Percentiles rank a stretch among this genome's conserved stretches.
Conservation (phyloP, 2,329 filamentous ascomycete genomes). For the Exophiala phaeomuriformis region DNA sequence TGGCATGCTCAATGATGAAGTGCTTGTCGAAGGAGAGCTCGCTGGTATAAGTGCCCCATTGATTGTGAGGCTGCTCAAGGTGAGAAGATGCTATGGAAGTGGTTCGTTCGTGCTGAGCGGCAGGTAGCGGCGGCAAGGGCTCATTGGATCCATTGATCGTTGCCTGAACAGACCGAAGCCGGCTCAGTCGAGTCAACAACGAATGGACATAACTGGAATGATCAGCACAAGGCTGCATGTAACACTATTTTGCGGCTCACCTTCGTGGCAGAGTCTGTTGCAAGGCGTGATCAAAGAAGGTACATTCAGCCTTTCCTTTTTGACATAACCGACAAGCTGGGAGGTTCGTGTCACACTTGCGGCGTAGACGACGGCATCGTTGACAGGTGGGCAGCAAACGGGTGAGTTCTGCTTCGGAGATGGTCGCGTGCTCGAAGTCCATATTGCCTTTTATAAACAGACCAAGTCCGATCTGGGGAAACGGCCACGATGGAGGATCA, state of each 20-base stretch:
- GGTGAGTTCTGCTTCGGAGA: conserved; percentile 28
- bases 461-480: conserved; percentile 20
- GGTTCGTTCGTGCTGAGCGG: conserved; percentile 16
- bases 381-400: conserved; percentile 27
- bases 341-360: conserved; percentile 29
- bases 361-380: conserved; percentile 27
- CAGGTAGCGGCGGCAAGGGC: conserved; percentile 5
- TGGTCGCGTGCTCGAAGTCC: conserved; percentile 24
- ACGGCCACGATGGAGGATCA: conserved; percentile 4
- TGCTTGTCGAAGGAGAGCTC: conserved; percentile 28
- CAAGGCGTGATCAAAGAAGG: conserved; percentile 29
- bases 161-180: conserved; percentile 24
- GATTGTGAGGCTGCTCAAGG: conserved; percentile 13
- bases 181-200: conserved; percentile 24
- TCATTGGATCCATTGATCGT: conserved; percentile 19
- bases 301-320: conserved; percentile 30
- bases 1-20: conserved; percentile 26
- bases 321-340: conserved; percentile 28
- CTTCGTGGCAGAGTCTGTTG: conserved; percentile 28
- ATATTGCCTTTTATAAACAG: conserved; percentile 17
- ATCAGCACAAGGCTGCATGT: conserved; percentile 1
- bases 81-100: conserved; percentile 11
- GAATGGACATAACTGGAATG: conserved; percentile 26
- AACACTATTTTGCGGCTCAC: conserved; percentile 10
- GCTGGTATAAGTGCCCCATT: conserved; percentile 24